These are phyloP conservation scores for Xylariaceae sp. DNA, from an alignment of 2,329 filamentous ascomycete genomes.

Conservation along the genomic window DNA sequence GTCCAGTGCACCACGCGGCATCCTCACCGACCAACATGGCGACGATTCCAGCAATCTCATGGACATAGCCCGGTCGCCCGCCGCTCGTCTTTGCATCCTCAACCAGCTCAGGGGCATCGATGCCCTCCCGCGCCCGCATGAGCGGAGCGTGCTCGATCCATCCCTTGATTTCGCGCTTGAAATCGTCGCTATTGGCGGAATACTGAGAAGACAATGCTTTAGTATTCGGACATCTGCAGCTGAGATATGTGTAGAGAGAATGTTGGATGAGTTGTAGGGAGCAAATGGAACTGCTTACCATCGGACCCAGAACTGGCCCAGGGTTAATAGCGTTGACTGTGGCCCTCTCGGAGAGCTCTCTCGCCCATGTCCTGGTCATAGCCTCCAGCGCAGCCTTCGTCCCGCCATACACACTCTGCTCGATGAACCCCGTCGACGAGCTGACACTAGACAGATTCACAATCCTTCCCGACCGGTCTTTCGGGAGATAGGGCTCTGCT, in stretches of 20 bases:
- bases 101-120: conserved; percentile 63
- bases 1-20: conserved; percentile 74
- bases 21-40: conserved; percentile 73
- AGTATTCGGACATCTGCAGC: not conserved
- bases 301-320: conserved; percentile 47
- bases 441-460: conserved; percentile 56
- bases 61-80: conserved; percentile 61
- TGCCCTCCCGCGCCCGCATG: conserved; percentile 55
- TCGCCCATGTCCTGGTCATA: conserved; percentile 58
- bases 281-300: conserved; percentile 9
- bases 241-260: no score
- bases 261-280: no score
- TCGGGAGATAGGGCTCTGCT: conserved; percentile 65
- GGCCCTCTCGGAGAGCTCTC: conserved; percentile 51
- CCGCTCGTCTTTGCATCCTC: conserved; percentile 54
- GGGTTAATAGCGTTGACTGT: conserved; percentile 60
- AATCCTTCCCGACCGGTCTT: conserved; percentile 60
- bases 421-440: conserved; percentile 51
- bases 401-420: conserved; percentile 56
- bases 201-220: conserved; percentile 44
- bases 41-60: conserved; percentile 72
- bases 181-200: conserved; percentile 40
- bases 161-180: conserved; percentile 40
- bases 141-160: conserved; percentile 58
- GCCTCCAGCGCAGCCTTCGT: conserved; percentile 59